Evolutionary conservation across 176 grass and related monocot genomes (phyloP).

Genomic region (Paspalum vaginatum): DNA sequence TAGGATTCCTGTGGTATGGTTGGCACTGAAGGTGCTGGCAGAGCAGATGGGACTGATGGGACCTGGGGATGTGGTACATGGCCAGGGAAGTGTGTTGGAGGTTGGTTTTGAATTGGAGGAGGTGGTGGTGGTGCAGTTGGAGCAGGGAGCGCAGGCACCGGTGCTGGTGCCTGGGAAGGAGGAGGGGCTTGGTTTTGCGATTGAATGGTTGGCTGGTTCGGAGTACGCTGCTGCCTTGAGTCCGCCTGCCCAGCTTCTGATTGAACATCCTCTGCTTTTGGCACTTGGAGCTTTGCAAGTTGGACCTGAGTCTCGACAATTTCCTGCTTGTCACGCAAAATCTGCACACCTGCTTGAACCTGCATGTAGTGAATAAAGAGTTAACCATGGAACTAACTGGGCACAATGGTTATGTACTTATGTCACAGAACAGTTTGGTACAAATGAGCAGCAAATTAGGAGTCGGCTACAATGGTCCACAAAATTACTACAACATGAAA

Average conservation of each 20-base stretch:
- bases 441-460: neutral
- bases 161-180: constrained; percentile 35
- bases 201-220: constrained; percentile 48
- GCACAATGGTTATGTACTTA: neutral
- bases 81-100: constrained; percentile 50
- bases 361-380: constrained; percentile 32
- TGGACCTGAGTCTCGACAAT: constrained; percentile 72
- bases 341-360: constrained; percentile 82
- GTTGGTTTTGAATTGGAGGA: constrained; percentile 46
- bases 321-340: constrained; percentile 92
- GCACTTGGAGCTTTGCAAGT: constrained; percentile 67
- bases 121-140: constrained; percentile 61
- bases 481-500: neutral
- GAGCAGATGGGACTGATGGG: constrained; percentile 40
- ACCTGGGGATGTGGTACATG: constrained; percentile 53
- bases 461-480: neutral
- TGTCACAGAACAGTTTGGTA: neutral
- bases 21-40: constrained; percentile 20
- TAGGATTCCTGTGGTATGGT: constrained; percentile 56
- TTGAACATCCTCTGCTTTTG: constrained; percentile 46
- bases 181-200: constrained; percentile 45
- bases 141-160: constrained; percentile 52
- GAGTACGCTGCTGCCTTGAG: constrained; percentile 43
- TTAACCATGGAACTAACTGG: constrained; percentile 4
- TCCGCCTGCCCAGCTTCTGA: constrained; percentile 46